Evolutionary conservation across 495 filamentous ascomycete genomes (phyloP).

Genomic region (Trichoderma parareesei): DNA sequence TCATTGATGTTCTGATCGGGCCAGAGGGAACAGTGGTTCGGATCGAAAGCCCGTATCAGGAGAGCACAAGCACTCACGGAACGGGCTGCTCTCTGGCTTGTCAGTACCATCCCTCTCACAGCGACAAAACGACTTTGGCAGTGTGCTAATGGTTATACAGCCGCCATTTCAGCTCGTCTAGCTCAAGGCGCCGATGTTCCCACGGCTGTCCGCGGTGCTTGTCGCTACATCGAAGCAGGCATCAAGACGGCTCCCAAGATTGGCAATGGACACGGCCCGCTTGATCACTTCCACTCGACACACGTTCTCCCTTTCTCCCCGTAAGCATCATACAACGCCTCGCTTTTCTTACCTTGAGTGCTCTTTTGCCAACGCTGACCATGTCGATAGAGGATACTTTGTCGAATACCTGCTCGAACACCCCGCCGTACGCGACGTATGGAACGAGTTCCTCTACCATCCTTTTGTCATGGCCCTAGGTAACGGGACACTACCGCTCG

Average conservation of each 20-base stretch:
- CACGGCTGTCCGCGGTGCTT: slow-evolving; percentile 59
- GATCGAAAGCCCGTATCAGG: slow-evolving; percentile 60
- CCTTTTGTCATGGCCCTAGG: slow-evolving; percentile 72
- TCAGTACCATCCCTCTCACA: slow-evolving; percentile 27
- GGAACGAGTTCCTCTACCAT: slow-evolving; percentile 69
- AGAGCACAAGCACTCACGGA: slow-evolving; percentile 80
- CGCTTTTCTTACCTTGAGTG: neutral
- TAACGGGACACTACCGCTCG: slow-evolving; percentile 59
- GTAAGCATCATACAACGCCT: slow-evolving; percentile 41
- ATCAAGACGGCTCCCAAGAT: slow-evolving; percentile 68
- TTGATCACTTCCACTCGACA: slow-evolving; percentile 89
- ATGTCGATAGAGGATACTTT: slow-evolving; percentile 57
- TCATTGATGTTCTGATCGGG: slow-evolving; percentile 70
- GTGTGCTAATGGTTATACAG: slow-evolving; percentile 26
- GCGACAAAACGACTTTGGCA: neutral
- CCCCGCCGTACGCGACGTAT: slow-evolving; percentile 59
- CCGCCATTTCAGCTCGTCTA: slow-evolving; percentile 83
- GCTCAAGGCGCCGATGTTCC: slow-evolving; percentile 51
- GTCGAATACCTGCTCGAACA: slow-evolving; percentile 76
- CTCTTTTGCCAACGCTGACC: neutral
- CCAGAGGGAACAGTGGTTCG: slow-evolving; percentile 38
- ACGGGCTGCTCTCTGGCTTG: slow-evolving; percentile 93
- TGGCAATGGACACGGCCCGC: slow-evolving; percentile 76
- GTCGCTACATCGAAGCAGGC: slow-evolving; percentile 73
- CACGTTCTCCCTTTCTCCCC: slow-evolving; percentile 72